Conservation (phyloP, 2,329 filamentous ascomycete genomes). For the Alternaria alternata region DNA sequence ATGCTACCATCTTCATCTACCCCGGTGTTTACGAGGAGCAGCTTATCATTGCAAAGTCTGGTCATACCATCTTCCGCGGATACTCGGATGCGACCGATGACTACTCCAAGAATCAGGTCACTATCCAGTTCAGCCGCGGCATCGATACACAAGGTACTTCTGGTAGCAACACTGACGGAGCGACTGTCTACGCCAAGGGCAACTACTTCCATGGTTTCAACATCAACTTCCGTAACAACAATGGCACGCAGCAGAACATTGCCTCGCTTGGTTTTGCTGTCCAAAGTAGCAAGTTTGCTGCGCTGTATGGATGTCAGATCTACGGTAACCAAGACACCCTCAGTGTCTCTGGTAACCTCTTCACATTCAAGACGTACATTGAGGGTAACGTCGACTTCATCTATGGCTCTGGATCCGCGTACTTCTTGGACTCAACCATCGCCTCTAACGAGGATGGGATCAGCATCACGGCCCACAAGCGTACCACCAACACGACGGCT, state of each 20-base stretch:
- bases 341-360: slow-evolving; percentile 50
- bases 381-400: slow-evolving; percentile 57
- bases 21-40: slow-evolving; percentile 53
- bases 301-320: slow-evolving; percentile 50
- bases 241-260: slow-evolving; percentile 49
- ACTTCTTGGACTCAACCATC: slow-evolving; percentile 54
- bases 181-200: slow-evolving; percentile 52
- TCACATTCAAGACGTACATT: slow-evolving; percentile 52
- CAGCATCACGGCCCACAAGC: slow-evolving; percentile 52
- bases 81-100: slow-evolving; percentile 50
- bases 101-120: slow-evolving; percentile 50
- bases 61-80: slow-evolving; percentile 52
- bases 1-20: slow-evolving; percentile 53
- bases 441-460: slow-evolving; percentile 49
- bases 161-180: slow-evolving; percentile 50
- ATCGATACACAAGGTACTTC: slow-evolving; percentile 48
- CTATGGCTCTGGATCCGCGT: slow-evolving; percentile 54
- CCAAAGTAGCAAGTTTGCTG: slow-evolving; percentile 53
- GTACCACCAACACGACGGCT: slow-evolving; percentile 49
- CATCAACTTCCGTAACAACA: slow-evolving; percentile 53
- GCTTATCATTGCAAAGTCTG: slow-evolving; percentile 50
- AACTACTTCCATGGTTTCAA: slow-evolving; percentile 54
- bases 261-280: slow-evolving; percentile 54
- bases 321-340: slow-evolving; percentile 53
- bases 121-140: slow-evolving; percentile 47